These are phyloP conservation scores for Biancaea sappan DNA, from an alignment of 306 rosid genomes.

Conservation along the genomic window DNA sequence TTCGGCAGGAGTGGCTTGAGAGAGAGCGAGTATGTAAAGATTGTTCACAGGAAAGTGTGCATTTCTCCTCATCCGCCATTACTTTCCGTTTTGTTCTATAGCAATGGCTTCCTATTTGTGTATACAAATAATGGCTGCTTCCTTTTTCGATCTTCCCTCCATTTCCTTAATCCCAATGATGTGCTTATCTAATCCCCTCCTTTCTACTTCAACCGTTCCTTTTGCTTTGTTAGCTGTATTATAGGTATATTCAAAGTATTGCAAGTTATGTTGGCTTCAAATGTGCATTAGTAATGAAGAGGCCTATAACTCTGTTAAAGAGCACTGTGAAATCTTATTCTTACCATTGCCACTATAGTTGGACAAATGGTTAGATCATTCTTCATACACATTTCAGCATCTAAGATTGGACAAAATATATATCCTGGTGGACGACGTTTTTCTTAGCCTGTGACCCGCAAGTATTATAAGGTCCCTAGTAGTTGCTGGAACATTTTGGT, in stretches of 20 bases:
- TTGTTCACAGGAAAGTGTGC: conserved; percentile 36
- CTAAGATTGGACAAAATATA: background rate
- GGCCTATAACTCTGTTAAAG: no score
- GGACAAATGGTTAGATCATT: no score
- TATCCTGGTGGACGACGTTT: background rate
- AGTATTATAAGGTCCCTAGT: no score
- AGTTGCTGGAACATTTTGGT: no score
- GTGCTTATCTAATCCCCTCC: conserved; percentile 15
- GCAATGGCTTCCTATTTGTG: conserved; percentile 42
- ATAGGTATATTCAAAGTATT: no score
- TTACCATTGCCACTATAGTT: no score
- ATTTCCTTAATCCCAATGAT: conserved; percentile 8
- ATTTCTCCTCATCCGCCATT: conserved; percentile 38
- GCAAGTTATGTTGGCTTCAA: conserved; percentile 21
- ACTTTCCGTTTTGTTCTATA: conserved; percentile 27
- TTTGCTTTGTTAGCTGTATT: conserved; percentile 13
- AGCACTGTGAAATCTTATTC: no score
- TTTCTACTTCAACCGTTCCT: background rate
- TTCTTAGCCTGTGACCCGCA: no score
- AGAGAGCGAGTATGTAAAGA: conserved; percentile 47
- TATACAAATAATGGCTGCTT: conserved; percentile 31
- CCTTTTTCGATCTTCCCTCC: conserved; percentile 17
- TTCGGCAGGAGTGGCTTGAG: conserved; percentile 49
- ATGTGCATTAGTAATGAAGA: conserved; percentile 22
- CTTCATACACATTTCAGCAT: background rate